Percentiles rank a stretch among this genome's conserved stretches.
These are phyloP conservation scores for Fraxinus xanthoxyloides DNA, from an alignment of 305 asterid genomes.

Conservation along the genomic window DNA sequence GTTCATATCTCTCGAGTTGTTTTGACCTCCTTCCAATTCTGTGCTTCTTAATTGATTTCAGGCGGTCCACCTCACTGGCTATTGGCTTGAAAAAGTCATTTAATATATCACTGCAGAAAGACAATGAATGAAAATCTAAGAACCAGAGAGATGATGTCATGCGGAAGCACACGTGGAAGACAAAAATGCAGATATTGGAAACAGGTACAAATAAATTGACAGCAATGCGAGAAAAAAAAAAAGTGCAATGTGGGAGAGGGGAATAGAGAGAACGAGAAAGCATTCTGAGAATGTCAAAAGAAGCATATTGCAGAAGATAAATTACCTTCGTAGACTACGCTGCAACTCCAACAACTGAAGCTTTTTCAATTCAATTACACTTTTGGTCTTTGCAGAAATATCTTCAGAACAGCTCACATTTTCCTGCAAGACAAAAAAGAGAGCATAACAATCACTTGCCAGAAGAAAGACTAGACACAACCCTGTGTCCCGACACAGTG, in stretches of 20 bases:
- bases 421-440: slow-evolving; percentile 49
- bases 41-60: slow-evolving; percentile 84
- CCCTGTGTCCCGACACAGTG: not conserved
- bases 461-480: slow-evolving; percentile 9
- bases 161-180: not conserved
- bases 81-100: slow-evolving; percentile 82
- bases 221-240: slow-evolving; percentile 11
- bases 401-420: slow-evolving; percentile 86
- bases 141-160: slow-evolving; percentile 19
- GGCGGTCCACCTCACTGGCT: slow-evolving; percentile 74
- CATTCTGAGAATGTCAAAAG: slow-evolving; percentile 20
- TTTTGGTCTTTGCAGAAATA: slow-evolving; percentile 91
- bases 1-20: slow-evolving; percentile 92
- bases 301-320: slow-evolving; percentile 19
- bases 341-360: slow-evolving; percentile 93
- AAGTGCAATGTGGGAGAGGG: not conserved
- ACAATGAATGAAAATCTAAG: slow-evolving; percentile 19
- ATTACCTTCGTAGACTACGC: slow-evolving; percentile 80
- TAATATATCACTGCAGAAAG: slow-evolving; percentile 73
- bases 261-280: slow-evolving; percentile 1
- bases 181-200: not conserved
- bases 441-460: slow-evolving; percentile 12
- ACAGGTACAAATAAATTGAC: not conserved
- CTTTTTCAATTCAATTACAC: slow-evolving; percentile 95
- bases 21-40: slow-evolving; percentile 96